Evolutionary conservation across 352 stramenopile species (phyloP).

Genomic region (Pythium dissotocum): DNA sequence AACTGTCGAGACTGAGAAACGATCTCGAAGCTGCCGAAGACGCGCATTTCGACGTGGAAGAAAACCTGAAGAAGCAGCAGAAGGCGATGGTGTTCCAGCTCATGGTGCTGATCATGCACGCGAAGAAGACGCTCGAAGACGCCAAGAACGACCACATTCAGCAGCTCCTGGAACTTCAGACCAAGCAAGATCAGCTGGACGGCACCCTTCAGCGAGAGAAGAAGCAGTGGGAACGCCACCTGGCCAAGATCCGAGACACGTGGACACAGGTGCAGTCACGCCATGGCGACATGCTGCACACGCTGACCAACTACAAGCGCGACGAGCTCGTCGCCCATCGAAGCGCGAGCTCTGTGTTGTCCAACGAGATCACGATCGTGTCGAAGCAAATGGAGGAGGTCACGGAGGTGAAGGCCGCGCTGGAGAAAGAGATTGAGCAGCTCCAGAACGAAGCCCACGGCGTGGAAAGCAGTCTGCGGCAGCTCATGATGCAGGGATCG

Average conservation of each 20-base stretch:
- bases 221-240: slow-evolving; percentile 33
- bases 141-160: slow-evolving; percentile 19
- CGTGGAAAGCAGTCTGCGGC: slow-evolving; percentile 53
- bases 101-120: slow-evolving; percentile 47
- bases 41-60: slow-evolving; percentile 63
- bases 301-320: slow-evolving; percentile 79
- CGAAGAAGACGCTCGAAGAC: slow-evolving; percentile 34
- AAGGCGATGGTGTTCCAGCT: slow-evolving; percentile 60
- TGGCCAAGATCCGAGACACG: slow-evolving; percentile 30
- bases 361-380: slow-evolving; percentile 76
- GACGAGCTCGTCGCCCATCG: slow-evolving; percentile 77
- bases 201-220: slow-evolving; percentile 38
- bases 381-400: slow-evolving; percentile 79
- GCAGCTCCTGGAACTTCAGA: slow-evolving; percentile 23
- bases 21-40: slow-evolving; percentile 77
- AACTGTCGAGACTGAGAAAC: slow-evolving; percentile 47
- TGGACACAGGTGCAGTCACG: slow-evolving; percentile 42
- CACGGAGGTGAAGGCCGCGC: slow-evolving; percentile 47
- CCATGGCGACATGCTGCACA: slow-evolving; percentile 66
- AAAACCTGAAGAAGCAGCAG: slow-evolving; percentile 55
- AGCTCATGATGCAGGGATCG: slow-evolving; percentile 56
- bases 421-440: slow-evolving; percentile 61
- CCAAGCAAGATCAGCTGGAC: slow-evolving; percentile 25
- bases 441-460: slow-evolving; percentile 59
- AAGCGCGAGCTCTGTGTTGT: slow-evolving; percentile 66